phyloP scores from a whole-genome alignment of 2,329 filamentous ascomycete genomes.

The Orbilia javanica region DNA sequence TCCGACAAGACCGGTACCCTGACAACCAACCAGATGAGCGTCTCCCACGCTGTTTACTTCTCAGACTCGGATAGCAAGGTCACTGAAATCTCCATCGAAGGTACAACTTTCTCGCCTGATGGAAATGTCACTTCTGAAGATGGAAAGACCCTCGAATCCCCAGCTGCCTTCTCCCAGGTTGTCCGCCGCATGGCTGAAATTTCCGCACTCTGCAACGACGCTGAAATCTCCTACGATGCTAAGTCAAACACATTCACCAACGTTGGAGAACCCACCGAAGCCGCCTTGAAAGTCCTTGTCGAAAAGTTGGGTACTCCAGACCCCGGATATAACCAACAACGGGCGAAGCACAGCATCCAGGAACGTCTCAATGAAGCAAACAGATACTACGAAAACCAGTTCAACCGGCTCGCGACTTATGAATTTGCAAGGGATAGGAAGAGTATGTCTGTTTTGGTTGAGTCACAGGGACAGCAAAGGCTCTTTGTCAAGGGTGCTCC shows the following conservation, averaged over 20 bases:
- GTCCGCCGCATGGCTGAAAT: conserved; percentile 72
- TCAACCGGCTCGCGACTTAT: conserved; percentile 83
- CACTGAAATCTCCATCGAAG: conserved; percentile 74
- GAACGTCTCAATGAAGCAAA: conserved; percentile 84
- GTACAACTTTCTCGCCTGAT: conserved; percentile 88
- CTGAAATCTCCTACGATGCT: conserved; percentile 83
- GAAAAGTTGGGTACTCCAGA: conserved; percentile 94
- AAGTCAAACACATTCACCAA: conserved; percentile 81
- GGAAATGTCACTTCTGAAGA: conserved; percentile 70
- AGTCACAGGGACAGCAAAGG: conserved; percentile 73
- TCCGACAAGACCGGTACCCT: conserved; percentile 99
- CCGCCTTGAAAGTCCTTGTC: conserved; percentile 86
- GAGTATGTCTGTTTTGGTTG: conserved; percentile 97
- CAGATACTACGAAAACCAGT: conserved; percentile 82
- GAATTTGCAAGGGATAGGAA: conserved; percentile 98
- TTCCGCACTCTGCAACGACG: conserved; percentile 86
- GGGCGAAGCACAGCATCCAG: conserved; percentile 65
- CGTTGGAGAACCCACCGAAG: conserved; percentile 95
- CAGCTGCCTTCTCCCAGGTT: conserved; percentile 74
- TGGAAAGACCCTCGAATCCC: conserved; percentile 73
- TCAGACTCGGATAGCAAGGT: conserved; percentile 43
- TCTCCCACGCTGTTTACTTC: conserved; percentile 89
- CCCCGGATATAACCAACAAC: conserved; percentile 63
- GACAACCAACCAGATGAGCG: conserved; percentile 99
- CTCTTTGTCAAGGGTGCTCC: conserved; percentile 96